Conservation (phyloP, 129 eudicot genomes). For the Ambrosia artemisiifolia region DNA sequence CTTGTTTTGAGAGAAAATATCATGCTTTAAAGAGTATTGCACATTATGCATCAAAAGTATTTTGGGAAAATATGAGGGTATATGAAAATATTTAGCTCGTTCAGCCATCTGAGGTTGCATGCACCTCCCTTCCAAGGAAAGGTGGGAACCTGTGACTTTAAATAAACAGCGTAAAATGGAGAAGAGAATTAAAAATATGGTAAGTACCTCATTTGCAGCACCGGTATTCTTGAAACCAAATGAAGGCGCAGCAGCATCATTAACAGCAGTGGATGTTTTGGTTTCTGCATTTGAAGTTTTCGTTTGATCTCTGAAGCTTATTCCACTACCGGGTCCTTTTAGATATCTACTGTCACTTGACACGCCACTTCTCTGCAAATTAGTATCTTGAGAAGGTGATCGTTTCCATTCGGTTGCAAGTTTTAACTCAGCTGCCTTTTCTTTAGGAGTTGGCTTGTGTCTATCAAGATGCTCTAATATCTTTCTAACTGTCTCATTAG, state of each 20-base stretch:
- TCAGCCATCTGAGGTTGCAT: neutral
- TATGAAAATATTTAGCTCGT: neutral
- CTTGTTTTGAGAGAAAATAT: too few relatives aligned
- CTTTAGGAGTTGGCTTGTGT: constrained; percentile 73
- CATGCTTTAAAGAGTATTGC: too few relatives aligned
- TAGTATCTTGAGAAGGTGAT: constrained; percentile 37
- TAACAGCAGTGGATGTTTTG: constrained; percentile 18
- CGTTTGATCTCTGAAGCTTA: constrained; percentile 12
- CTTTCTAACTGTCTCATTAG: constrained; percentile 56
- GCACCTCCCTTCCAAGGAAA: neutral
- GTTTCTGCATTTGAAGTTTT: constrained; percentile 24
- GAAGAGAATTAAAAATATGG: constrained; percentile 5
- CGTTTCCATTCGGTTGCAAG: constrained; percentile 61
- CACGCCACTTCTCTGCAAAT: neutral
- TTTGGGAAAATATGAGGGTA: too few relatives aligned
- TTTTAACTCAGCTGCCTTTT: constrained; percentile 71
- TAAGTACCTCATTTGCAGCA: constrained; percentile 52
- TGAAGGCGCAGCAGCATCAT: constrained; percentile 32
- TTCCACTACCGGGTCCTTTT: constrained; percentile 31
- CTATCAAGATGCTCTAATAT: constrained; percentile 75
- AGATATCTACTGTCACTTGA: constrained; percentile 6
- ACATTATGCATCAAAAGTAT: too few relatives aligned
- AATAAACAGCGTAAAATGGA: neutral
- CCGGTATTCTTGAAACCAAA: constrained; percentile 33
- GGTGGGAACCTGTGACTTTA: neutral